These are phyloP conservation scores for Ambispora gerdemannii DNA, from an alignment of 192 early-diverging fungal species.

Conservation along the genomic window DNA sequence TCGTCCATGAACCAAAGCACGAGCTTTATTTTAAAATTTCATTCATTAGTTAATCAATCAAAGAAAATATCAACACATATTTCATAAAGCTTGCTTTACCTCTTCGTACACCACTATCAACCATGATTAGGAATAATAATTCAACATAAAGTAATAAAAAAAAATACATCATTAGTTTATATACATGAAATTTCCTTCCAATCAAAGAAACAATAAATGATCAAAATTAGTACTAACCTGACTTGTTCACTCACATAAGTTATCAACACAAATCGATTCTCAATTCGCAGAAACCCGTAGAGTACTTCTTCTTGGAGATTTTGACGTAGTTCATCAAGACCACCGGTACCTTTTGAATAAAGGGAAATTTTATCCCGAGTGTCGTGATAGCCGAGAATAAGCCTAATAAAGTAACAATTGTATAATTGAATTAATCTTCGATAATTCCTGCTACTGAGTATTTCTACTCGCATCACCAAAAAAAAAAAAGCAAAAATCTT, in stretches of 20 bases:
- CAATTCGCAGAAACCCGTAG: conserved; percentile 58
- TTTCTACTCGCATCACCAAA: too few species aligned
- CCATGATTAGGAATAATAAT: too few species aligned
- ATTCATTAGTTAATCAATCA: too few species aligned
- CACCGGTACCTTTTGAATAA: conserved; percentile 51
- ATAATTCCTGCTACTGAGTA: too few species aligned
- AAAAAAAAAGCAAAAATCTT: too few species aligned
- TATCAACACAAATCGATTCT: conserved; percentile 53
- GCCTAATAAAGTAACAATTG: too few species aligned
- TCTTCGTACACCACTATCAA: conserved; percentile 24
- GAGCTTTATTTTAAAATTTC: conserved; percentile 38
- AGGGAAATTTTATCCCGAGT: conserved; percentile 62
- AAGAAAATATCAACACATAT: neutral
- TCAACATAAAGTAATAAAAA: too few species aligned
- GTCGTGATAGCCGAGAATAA: conserved; percentile 63
- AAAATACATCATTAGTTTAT: too few species aligned
- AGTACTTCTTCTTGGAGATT: conserved; percentile 57
- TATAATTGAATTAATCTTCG: too few species aligned
- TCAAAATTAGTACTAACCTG: conserved; percentile 39
- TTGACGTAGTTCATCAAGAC: conserved; percentile 52
- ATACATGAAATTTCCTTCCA: too few species aligned
- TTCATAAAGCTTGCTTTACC: neutral
- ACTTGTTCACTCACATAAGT: conserved; percentile 61
- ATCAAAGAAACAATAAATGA: conserved; percentile 7
- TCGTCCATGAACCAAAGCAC: conserved; percentile 61